phyloP scores from a whole-genome alignment of 768 basidiomycete species.

The Lentinula edodes region DNA sequence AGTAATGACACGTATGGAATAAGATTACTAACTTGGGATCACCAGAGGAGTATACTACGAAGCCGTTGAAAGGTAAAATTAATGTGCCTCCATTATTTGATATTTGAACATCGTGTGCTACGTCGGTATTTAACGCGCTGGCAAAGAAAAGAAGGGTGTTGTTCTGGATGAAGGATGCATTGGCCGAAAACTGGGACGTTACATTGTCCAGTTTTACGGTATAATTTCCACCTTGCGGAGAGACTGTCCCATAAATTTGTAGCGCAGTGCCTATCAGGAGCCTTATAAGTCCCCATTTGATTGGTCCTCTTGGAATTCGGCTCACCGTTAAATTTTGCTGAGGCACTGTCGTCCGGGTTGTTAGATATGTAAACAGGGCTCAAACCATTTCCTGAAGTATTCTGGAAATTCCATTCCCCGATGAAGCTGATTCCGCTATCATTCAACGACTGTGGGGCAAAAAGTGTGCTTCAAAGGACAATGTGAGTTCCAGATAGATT shows the following conservation, averaged over 20 bases:
- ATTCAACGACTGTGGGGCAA: constrained; percentile 30
- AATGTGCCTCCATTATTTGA: constrained; percentile 53
- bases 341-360: constrained; percentile 20
- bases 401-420: constrained; percentile 49
- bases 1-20: background rate
- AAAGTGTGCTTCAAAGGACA: constrained; percentile 23
- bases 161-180: constrained; percentile 46
- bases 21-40: constrained; percentile 24
- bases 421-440: constrained; percentile 44
- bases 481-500: background rate
- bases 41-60: constrained; percentile 38
- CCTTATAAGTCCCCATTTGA: background rate
- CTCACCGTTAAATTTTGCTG: constrained; percentile 15
- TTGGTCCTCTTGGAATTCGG: constrained; percentile 16
- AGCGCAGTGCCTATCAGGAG: constrained; percentile 51
- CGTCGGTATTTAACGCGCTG: constrained; percentile 49
- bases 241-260: constrained; percentile 53
- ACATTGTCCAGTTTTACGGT: constrained; percentile 48
- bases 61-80: constrained; percentile 41
- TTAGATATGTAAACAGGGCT: constrained; percentile 21
- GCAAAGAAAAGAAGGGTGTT: constrained; percentile 58
- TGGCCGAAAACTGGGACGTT: constrained; percentile 41
- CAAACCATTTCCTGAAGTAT: constrained; percentile 1
- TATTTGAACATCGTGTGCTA: constrained; percentile 46
- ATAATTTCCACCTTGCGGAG: constrained; percentile 52